These are phyloP conservation scores for Chalciporus piperatus DNA, from an alignment of 768 basidiomycete species.

Conservation along the genomic window DNA sequence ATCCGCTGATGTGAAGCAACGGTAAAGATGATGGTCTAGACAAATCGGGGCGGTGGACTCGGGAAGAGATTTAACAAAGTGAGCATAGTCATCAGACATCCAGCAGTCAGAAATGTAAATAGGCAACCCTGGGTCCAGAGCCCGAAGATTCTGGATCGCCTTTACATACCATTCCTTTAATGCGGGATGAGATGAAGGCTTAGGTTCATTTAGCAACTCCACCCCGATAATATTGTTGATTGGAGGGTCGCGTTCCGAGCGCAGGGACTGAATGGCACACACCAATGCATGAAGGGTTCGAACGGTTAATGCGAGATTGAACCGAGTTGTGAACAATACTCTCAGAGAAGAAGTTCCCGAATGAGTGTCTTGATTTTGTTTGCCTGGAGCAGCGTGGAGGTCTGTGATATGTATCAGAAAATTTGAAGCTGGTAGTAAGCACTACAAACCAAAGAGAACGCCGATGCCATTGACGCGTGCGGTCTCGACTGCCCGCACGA, in stretches of 20 bases:
- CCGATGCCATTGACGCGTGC: conserved; percentile 63
- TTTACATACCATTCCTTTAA: conserved; percentile 63
- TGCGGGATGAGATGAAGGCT: conserved; percentile 44
- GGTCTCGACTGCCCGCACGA: conserved; percentile 55
- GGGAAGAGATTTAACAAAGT: conserved; percentile 43
- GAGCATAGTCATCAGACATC: conserved; percentile 62
- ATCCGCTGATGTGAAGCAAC: conserved; percentile 71
- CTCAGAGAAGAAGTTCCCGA: conserved; percentile 53
- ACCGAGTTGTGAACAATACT: conserved; percentile 47
- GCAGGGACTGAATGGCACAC: conserved; percentile 39
- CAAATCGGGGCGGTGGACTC: conserved; percentile 43
- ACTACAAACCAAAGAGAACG: conserved; percentile 60
- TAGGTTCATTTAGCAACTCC: conserved; percentile 61
- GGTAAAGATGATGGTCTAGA: conserved; percentile 81
- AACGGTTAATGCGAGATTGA: conserved; percentile 46
- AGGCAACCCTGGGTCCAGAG: conserved; percentile 54
- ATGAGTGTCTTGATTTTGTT: conserved; percentile 69
- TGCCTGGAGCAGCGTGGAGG: conserved; percentile 72
- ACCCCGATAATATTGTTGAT: conserved; percentile 51
- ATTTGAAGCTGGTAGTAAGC: conserved; percentile 6
- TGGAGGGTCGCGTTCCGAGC: conserved; percentile 43
- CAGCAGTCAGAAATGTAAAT: conserved; percentile 77
- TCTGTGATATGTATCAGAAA: conserved; percentile 41
- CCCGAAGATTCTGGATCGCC: conserved; percentile 52
- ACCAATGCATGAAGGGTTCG: conserved; percentile 47